phyloP scores from a whole-genome alignment of 139 green algal species.

The Chlamydomonas sphaeroides region DNA sequence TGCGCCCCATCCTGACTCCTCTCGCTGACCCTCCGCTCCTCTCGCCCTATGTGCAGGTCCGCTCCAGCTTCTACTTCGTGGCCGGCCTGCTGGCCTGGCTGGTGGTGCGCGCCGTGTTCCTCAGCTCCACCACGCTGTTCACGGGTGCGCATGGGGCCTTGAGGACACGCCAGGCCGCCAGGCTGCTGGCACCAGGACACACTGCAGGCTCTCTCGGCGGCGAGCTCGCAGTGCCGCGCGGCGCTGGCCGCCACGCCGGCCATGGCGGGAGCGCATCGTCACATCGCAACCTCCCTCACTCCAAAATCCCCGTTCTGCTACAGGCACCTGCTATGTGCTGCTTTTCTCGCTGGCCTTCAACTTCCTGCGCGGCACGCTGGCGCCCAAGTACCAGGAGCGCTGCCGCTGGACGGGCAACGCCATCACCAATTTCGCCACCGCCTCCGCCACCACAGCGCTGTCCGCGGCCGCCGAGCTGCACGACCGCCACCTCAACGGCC shows the following conservation, averaged over 20 bases:
- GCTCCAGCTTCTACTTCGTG: constrained; percentile 37
- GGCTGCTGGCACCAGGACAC: too few species aligned
- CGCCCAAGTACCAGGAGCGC: constrained; percentile 6
- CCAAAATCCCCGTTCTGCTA: too few species aligned
- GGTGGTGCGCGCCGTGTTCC: constrained; percentile 15
- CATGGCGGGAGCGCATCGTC: too few species aligned
- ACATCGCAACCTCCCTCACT: too few species aligned
- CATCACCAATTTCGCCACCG: not conserved
- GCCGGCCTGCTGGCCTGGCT: constrained; percentile 28
- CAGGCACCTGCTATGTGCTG: constrained; percentile 24
- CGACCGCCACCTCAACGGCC: constrained; percentile 31
- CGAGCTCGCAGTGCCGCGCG: too few species aligned
- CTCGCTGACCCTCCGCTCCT: too few species aligned
- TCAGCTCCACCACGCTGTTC: constrained; percentile 1
- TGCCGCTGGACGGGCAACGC: constrained; percentile 16
- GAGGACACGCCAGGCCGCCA: too few species aligned
- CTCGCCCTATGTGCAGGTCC: not conserved
- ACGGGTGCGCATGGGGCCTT: constrained; percentile 23
- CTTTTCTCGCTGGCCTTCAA: constrained; percentile 26
- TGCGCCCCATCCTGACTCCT: too few species aligned
- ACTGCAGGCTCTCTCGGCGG: too few species aligned
- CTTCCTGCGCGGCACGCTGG: constrained; percentile 27
- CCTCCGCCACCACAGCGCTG: not conserved
- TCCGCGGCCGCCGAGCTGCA: constrained; percentile 7
- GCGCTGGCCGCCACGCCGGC: too few species aligned